Percentiles rank a stretch among this genome's conserved stretches.
These are phyloP conservation scores for Gossypium bickii DNA, from an alignment of 345 rosid genomes.

Conservation along the genomic window DNA sequence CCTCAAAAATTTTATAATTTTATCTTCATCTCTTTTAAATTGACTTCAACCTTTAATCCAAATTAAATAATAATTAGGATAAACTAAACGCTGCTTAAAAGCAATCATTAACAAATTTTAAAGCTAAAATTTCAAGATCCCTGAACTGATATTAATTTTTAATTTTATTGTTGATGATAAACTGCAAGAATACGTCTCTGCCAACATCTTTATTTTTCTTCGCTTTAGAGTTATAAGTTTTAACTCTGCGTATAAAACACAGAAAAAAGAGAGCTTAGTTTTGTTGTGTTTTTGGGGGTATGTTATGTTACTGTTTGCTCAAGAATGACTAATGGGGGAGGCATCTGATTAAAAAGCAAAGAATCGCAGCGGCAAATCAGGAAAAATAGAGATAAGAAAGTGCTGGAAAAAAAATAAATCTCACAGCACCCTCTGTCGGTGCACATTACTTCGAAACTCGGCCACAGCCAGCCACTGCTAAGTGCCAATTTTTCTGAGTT, in stretches of 20 bases:
- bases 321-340: background rate
- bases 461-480: background rate
- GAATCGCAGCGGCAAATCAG: conserved; percentile 29
- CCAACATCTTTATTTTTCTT: background rate
- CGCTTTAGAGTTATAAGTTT: background rate
- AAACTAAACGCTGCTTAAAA: too few relatives aligned
- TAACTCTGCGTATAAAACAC: background rate
- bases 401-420: background rate
- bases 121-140: too few relatives aligned
- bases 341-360: conserved; percentile 2
- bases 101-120: too few relatives aligned
- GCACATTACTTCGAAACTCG: conserved; percentile 1
- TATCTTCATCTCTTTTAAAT: too few relatives aligned
- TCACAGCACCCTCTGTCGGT: background rate
- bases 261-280: background rate
- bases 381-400: conserved; percentile 25
- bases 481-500: background rate
- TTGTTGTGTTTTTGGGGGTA: background rate
- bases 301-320: background rate
- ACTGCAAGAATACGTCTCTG: background rate
- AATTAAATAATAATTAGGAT: too few relatives aligned
- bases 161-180: background rate
- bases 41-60: too few relatives aligned
- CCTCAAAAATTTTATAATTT: too few relatives aligned
- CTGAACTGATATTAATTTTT: too few relatives aligned